Percentiles rank a stretch among this genome's conserved stretches.
Conservation (phyloP, 257 asterid species). For the Buddleja alternifolia region DNA sequence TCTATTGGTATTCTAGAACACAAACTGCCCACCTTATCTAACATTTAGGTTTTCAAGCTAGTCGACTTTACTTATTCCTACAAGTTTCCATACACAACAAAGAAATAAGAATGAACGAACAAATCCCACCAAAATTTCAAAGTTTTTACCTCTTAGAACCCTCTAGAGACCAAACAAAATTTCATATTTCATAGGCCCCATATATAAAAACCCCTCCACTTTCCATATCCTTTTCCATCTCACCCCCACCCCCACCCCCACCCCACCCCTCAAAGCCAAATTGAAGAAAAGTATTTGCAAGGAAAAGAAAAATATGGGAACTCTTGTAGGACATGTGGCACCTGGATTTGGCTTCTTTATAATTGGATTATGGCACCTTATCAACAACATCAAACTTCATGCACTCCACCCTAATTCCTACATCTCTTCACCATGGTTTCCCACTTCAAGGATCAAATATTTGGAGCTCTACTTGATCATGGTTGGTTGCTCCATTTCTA, state of each 20-base stretch:
- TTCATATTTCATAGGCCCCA: neutral
- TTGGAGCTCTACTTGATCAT: conserved; percentile 78
- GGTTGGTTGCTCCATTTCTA: conserved; percentile 49
- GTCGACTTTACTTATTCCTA: conserved; percentile 31
- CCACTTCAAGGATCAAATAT: conserved; percentile 62
- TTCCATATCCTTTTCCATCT: too few relatives aligned
- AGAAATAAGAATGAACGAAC: neutral
- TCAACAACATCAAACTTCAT: conserved; percentile 72
- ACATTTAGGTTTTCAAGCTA: neutral
- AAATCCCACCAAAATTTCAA: conserved; percentile 13
- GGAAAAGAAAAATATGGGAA: conserved; percentile 79
- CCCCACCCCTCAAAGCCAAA: too few relatives aligned
- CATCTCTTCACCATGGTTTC: conserved; percentile 77
- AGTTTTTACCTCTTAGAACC: conserved; percentile 8
- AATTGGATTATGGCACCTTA: conserved; percentile 85
- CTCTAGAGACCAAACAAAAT: conserved; percentile 10
- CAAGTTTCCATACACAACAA: conserved; percentile 20
- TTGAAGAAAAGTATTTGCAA: too few relatives aligned
- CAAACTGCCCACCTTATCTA: conserved; percentile 31
- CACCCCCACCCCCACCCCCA: too few relatives aligned
- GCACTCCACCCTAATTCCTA: conserved; percentile 62
- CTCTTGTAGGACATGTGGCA: conserved; percentile 78
- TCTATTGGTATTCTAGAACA: conserved; percentile 23
- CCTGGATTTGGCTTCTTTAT: conserved; percentile 83
- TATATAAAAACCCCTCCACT: too few relatives aligned